phyloP scores from a whole-genome alignment of 441 rosid species.

The Biscutella laevigata region DNA sequence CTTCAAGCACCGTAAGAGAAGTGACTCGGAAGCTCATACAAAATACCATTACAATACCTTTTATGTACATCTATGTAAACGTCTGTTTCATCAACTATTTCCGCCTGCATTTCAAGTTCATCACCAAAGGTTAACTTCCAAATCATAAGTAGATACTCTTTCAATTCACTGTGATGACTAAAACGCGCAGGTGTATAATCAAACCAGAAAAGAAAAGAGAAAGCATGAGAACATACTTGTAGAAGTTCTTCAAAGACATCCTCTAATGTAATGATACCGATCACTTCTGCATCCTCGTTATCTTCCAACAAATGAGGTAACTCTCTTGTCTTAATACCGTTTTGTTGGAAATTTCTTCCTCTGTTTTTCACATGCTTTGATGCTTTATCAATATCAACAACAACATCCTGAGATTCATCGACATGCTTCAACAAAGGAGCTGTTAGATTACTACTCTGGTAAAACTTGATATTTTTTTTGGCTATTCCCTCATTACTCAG shows the following conservation, averaged over 20 bases:
- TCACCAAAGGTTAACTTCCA: slow-evolving; percentile 11
- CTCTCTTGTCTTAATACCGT: slow-evolving; percentile 20
- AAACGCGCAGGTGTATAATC: background rate
- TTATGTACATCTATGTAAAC: slow-evolving; percentile 65
- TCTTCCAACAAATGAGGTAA: slow-evolving; percentile 33
- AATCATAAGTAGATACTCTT: background rate
- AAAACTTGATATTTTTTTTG: slow-evolving; percentile 24
- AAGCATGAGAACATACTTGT: slow-evolving; percentile 33
- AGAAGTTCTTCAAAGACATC: slow-evolving; percentile 80
- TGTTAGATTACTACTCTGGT: slow-evolving; percentile 27
- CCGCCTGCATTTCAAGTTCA: slow-evolving; percentile 39
- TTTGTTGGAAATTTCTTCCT: slow-evolving; percentile 23
- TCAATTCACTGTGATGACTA: background rate
- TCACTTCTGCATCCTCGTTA: slow-evolving; percentile 58
- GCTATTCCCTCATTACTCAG: slow-evolving; percentile 23
- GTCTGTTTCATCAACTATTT: slow-evolving; percentile 71
- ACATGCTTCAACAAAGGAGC: slow-evolving; percentile 41
- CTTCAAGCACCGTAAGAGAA: background rate
- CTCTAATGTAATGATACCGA: slow-evolving; percentile 64
- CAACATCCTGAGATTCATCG: slow-evolving; percentile 16
- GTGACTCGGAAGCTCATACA: background rate
- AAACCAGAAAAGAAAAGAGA: background rate
- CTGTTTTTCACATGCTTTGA: slow-evolving; percentile 25
- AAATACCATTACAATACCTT: slow-evolving; percentile 32
- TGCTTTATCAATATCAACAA: slow-evolving; percentile 43